Evolutionary conservation across 108 stramenopile species (phyloP).

Genomic region (Skeletonema costatum): DNA sequence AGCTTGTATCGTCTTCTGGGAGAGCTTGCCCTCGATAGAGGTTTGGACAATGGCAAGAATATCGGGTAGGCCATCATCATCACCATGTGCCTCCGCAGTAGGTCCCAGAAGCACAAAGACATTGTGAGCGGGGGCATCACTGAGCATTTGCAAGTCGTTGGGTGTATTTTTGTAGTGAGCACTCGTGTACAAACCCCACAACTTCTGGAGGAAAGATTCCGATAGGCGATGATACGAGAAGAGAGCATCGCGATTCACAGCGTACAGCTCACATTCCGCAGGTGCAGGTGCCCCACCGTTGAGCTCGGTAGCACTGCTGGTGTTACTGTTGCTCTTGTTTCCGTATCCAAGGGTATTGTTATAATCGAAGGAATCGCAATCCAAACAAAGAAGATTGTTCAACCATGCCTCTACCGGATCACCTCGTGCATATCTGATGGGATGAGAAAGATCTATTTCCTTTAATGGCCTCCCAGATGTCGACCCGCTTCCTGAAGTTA

Average conservation of each 20-base stretch:
- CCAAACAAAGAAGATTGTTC: conserved; percentile 94
- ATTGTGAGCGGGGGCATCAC: conserved; percentile 98
- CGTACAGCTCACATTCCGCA: conserved; percentile 93
- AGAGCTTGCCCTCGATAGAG: conserved; percentile 95
- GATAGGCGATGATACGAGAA: conserved; percentile 97
- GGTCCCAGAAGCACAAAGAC: conserved; percentile 97
- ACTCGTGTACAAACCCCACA: conserved; percentile 97
- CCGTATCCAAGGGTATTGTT: conserved; percentile 43
- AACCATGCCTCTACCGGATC: conserved; percentile 98
- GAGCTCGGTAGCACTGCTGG: conserved; percentile 44
- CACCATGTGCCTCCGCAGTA: conserved; percentile 70
- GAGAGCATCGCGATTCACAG: conserved; percentile 97
- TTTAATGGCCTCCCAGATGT: conserved; percentile 54
- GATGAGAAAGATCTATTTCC: conserved; percentile 91
- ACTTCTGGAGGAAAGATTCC: conserved; percentile 97
- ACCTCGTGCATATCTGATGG: conserved; percentile 93
- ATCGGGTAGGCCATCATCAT: conserved; percentile 77
- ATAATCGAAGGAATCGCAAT: conserved; percentile 66
- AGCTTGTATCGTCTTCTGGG: conserved; percentile 89
- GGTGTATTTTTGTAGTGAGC: conserved; percentile 99
- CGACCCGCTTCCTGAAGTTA: conserved; percentile 17
- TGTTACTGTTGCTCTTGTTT: conserved; percentile 1
- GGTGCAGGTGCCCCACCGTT: conserved; percentile 92
- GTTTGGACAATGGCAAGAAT: conserved; percentile 90
- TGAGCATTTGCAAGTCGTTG: conserved; percentile 98